Evolutionary conservation across 192 early-diverging fungal species (phyloP).

Genomic region (Coemansia sp.): DNA sequence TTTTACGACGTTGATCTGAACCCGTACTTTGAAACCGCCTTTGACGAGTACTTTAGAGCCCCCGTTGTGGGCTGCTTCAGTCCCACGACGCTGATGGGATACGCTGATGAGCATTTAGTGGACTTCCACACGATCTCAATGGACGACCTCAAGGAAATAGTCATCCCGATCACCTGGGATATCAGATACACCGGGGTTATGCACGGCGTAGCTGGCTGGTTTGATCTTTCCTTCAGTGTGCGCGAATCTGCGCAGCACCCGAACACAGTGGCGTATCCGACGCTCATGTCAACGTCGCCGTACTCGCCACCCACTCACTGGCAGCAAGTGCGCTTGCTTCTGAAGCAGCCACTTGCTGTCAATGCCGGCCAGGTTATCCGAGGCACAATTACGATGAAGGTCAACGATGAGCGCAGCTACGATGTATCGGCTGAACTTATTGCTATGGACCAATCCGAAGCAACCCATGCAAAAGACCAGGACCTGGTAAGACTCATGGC

Average conservation of each 20-base stretch:
- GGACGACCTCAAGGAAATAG: constrained; percentile 77
- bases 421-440: constrained; percentile 73
- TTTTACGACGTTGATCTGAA: constrained; percentile 95
- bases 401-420: constrained; percentile 92
- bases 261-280: constrained; percentile 53
- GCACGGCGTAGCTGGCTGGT: constrained; percentile 97
- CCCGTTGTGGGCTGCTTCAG: constrained; percentile 96
- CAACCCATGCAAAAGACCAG: constrained; percentile 37
- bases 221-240: constrained; percentile 83
- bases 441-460: constrained; percentile 34
- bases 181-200: constrained; percentile 84
- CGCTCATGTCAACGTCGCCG: constrained; percentile 87
- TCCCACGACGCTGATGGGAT: constrained; percentile 71
- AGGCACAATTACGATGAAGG: constrained; percentile 84
- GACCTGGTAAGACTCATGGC: constrained; percentile 17
- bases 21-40: constrained; percentile 77
- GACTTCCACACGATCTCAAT: constrained; percentile 85
- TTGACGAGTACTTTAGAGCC: constrained; percentile 77
- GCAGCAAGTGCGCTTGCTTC: constrained; percentile 95
- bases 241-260: constrained; percentile 40
- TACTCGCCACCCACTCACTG: constrained; percentile 90
- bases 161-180: constrained; percentile 81
- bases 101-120: constrained; percentile 63
- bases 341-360: constrained; percentile 91
- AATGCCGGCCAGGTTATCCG: constrained; percentile 84